Base-by-base conservation (phyloP, 1,139 yeast genomes). In the Yamadazyma trypodendri region DNA sequence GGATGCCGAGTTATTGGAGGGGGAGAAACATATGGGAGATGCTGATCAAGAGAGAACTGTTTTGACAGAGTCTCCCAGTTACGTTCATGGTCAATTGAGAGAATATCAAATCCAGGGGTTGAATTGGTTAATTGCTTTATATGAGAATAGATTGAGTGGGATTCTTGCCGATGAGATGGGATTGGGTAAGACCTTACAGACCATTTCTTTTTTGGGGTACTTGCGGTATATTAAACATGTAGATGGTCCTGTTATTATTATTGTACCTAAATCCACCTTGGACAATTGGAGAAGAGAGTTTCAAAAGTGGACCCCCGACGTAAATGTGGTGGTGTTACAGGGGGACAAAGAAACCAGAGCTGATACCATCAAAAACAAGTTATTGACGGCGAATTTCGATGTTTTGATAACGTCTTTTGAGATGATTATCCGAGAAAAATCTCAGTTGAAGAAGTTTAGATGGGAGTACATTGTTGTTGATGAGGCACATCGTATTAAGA, bases 231-330 rank as follows among this genome's bases (percentile, higher is more conserved):
- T 83, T 41, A 81, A 81, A 48, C 77, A 80, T 32, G 76, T 86
- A n/a, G 81, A 79, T 41, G 98, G 98, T 0, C 98, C 98, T 0
- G 90, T 84, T 55, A 77, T 92, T 35, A 83, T 92, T 18, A 84
- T 90, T 49, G 97, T 90, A 0, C 98, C 98, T 3, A 92, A 92
- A 58, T 87, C 96, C 0, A 92, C 98, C 0, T 67, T 92, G 42
- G 96, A 92, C 58, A 92, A 92, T 60, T 92, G 98, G 98, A 72
- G 87, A 50, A 76, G 97, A 56, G 98, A 92, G 59, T 88, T 92
- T 61, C 79, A 80, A 37, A 83, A 79, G 54, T 92, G 97, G 97
- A 89, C 97, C 0, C 97, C 97, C 0, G 96, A 89, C n/a, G 94
- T 92, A 7, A 81, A 83, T 45, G 89, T 85, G 0, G 72, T 88